Base-by-base conservation (phyloP, 116 monocot species). In the Zostera marina region DNA sequence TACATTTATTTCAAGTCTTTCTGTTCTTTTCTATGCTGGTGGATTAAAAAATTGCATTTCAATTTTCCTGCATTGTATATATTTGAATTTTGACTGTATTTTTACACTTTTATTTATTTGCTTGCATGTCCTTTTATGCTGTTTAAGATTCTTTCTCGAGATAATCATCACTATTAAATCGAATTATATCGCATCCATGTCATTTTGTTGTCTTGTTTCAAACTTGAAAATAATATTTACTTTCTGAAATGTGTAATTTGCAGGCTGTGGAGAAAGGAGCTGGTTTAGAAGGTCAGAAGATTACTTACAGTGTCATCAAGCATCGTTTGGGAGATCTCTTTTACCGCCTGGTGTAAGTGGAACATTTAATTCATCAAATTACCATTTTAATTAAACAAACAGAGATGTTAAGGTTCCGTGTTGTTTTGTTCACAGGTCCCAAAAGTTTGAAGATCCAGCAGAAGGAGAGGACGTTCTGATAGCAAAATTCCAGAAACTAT, bases 361-460 rank as follows among this genome's bases (percentile, higher is more conserved):
- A 51, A 38, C 15, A 51, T 41, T 14, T 32, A 39, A 32, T 32
- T 32, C 32, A 70, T 47, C 89, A 89, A 89, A 89, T 89, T 8
- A 69, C 80, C 13, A 45, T 85, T 13, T 63, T 85, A 59, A 42
- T 89, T 15, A 49, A 49, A 49, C 49, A 49, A 49, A n/a, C 20
- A n/a, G 9, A 16, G n/a, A 49, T 0, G 8, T 11, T 16, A 17
- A 49, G 8, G 5, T 49, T 49, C 49, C 20, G 9, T 17, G 8
- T 2, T 49, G 13, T 61, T 61, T 24, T 23, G 9, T 24, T 47
- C 13, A 46, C 54, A 99, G 99, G 77, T 99, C 99, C 32, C 91
- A 99, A 70, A 99, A 99, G 65, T 99, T 99, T 52, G 91, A 99
- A 73, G 99, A 99, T 59, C 99, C 99, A 39, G 91, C 87, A 14